Evolutionary conservation across 352 stramenopile genomes (phyloP), one percentile per base, ranked within the genome.

Genomic region (Phytophthora macrochlamydospora): DNA sequence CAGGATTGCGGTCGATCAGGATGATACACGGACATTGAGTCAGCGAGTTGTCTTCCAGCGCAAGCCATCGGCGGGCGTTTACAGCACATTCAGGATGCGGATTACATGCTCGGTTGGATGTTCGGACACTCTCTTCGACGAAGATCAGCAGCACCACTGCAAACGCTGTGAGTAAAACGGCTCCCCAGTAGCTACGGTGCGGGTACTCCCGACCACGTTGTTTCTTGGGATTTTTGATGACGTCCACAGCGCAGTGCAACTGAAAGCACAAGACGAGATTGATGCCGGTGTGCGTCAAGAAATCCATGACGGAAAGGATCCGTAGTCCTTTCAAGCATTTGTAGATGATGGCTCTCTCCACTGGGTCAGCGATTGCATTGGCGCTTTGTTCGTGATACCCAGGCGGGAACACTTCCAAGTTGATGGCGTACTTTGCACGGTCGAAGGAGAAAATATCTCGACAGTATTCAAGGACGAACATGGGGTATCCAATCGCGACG

Each of bases 211-310:
- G 38, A 37, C 32, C 32, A 11, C 11, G 30, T 55, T 45, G 6
- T 18, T 54, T n/a, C 1, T 13, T 37, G 7, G 11, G 35, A 40
- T 37, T 44, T 29, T 56, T 7, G 3, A 49, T 12, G n/a, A 66
- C 24, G 12, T 56, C 60, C n/a, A 57, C 51, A 9, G 67, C 56
- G 2, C 33, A 8, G 31, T 56, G 35, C 32, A 65, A 55, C 7
- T 53, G 67, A 31, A 38, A 48, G 28, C 51, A 67, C 3, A 75
- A 56, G 5, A 53, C 14, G 3, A 62, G 5, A 32, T 58, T 81
- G 33, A 64, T 62, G 1, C 62, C 62, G 24, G 78, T 52, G 0
- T 51, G 65, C 12, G 67, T 63, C 12, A 76, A 62, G 44, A 69
- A 68, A 37, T 73, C 49, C 1, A 69, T 42, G 0, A 33, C 31